phyloP scores from a whole-genome alignment of 306 rosid genomes.

The Trichosanthes truncata region DNA sequence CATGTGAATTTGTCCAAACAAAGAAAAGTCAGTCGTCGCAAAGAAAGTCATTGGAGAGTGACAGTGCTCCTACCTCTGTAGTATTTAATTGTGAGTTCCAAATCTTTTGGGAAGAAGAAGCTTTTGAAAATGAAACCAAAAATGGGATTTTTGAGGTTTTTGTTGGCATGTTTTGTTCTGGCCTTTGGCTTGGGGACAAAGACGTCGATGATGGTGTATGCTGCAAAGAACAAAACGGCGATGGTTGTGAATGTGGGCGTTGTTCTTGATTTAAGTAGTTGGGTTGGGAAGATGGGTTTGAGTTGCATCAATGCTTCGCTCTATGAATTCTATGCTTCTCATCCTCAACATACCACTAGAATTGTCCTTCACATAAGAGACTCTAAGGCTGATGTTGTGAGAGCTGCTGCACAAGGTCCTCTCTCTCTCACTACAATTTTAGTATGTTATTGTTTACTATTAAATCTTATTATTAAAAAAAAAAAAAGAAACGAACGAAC shows the following conservation, averaged over 20 bases:
- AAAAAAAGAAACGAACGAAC: too few relatives aligned
- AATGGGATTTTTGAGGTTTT: not conserved
- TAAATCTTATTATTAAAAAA: too few relatives aligned
- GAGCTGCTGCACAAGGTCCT: not conserved
- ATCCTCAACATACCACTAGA: not conserved
- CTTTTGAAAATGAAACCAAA: not conserved
- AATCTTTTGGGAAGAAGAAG: not conserved
- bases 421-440: too few relatives aligned
- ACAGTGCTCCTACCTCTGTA: too few relatives aligned
- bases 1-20: too few relatives aligned
- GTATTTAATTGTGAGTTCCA: not conserved
- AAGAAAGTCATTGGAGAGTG: too few relatives aligned
- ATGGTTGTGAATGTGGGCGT: constrained; percentile 7
- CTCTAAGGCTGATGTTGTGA: not conserved
- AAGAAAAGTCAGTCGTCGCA: too few relatives aligned
- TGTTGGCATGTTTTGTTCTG: not conserved
- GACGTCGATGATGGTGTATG: not conserved
- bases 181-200: not conserved
- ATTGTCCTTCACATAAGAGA: not conserved
- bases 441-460: too few relatives aligned
- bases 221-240: not conserved
- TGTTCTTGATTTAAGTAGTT: not conserved
- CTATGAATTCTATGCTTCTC: constrained; percentile 9
- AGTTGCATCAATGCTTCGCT: constrained; percentile 11
- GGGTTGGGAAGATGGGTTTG: not conserved